These are phyloP conservation scores for Tilletia walkeri DNA, from an alignment of 1,284 basidiomycete species.

Conservation along the genomic window DNA sequence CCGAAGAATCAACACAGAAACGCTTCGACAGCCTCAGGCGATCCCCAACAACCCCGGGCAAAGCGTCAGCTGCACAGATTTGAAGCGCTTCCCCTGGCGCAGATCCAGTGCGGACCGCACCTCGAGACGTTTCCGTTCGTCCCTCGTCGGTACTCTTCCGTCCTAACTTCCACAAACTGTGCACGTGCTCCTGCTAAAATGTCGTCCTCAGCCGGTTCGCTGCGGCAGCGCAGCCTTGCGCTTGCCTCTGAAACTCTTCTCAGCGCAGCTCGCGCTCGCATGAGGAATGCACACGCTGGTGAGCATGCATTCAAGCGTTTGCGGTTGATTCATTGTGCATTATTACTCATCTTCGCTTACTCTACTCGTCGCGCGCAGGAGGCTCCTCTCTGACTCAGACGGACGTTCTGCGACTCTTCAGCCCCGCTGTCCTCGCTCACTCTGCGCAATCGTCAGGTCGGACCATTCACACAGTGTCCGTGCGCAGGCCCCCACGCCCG, in stretches of 20 bases:
- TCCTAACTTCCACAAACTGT: neutral
- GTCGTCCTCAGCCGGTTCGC: neutral
- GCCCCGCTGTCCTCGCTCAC: conserved; percentile 2
- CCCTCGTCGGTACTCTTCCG: neutral
- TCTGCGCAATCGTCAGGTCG: neutral
- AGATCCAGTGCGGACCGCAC: too few species aligned
- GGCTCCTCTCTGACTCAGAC: neutral
- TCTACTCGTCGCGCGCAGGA: neutral
- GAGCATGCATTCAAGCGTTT: neutral
- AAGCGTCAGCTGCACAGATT: too few species aligned
- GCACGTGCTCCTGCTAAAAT: conserved; percentile 5
- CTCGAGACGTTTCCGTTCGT: too few species aligned
- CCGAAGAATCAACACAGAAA: too few species aligned
- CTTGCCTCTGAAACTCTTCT: conserved; percentile 5
- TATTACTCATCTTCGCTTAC: neutral
- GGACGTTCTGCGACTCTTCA: conserved; percentile 11
- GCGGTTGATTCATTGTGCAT: neutral
- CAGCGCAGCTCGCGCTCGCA: conserved; percentile 4
- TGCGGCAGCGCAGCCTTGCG: conserved; percentile 9
- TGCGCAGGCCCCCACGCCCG: neutral
- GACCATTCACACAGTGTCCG: neutral
- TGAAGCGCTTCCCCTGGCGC: too few species aligned
- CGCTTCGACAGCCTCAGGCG: too few species aligned
- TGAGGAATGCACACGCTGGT: neutral
- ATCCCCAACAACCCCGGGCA: too few species aligned